Base-by-base conservation (phyloP, 306 rosid genomes). In the barrel medic (Medicago truncatula) region DNA sequence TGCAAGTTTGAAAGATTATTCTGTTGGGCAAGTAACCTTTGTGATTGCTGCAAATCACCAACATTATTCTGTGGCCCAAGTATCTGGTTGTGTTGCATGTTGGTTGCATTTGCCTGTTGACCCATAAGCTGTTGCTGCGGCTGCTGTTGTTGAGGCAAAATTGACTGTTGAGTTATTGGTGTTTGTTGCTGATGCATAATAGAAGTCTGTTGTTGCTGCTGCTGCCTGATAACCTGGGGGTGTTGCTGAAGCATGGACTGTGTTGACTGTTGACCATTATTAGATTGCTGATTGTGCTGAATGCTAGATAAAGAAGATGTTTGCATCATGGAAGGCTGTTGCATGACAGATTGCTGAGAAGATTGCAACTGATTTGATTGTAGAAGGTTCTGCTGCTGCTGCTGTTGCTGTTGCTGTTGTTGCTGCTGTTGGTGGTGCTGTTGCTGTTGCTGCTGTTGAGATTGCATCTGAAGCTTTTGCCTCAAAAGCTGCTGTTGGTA, bases 221-320 rank as follows among this genome's bases (percentile, higher is more conserved):
- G 96, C 89, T 86, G 97, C 86, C 99, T 85, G n/a, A 90, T 88
- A 85, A 88, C 91, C 80, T 92, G 99, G 18, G 89, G 74, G 88
- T 90, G 92, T 76, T 90, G 99, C 79, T 89, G 99, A 81, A 96
- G 91, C 86, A 92, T 86, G 77, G 96, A 52, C 57, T 88, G 94
- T 67, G 93, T 60, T 71, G 93, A 50, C 67, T 92, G 96, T 67
- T 86, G 99, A 83, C 85, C 84, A 80, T 80, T 85, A 76, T 83
- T 81, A 76, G 97, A 64, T 67, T 89, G 96, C 58, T 92, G 99
- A 88, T 79, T 87, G 78, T 81, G 97, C 88, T 89, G 97, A 69
- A 85, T 88, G 82, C 82, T 76, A 23, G 97, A 74, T 7, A 79
- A 74, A 86, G 92, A 82, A 18, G 92, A 73, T 9, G 89, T 62